Base-by-base conservation (phyloP, 139 green algal species). In the Astrephomene gubernaculifera region DNA sequence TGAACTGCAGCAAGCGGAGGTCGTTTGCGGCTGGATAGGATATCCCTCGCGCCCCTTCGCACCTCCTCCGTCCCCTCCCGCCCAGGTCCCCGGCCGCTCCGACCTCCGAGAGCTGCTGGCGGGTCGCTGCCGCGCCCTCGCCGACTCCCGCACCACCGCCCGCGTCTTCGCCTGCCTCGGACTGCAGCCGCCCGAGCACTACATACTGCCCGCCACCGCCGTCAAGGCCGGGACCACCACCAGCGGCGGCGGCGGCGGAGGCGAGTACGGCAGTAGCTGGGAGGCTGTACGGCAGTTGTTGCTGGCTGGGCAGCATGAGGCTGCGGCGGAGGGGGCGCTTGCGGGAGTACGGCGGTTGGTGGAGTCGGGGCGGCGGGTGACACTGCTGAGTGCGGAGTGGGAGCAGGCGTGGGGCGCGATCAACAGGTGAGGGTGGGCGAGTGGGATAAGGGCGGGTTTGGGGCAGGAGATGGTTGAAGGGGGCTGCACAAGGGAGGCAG, bases 21-120 rank as follows among this genome's bases (percentile, higher is more conserved):
- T n/a, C n/a, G n/a, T n/a, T n/a, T n/a, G n/a, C n/a, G n/a, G n/a
- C n/a, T n/a, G n/a, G n/a, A n/a, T n/a, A n/a, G n/a, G n/a, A n/a
- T 57, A 57, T 17, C 49, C 49, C 49, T 17, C 49, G 49, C 12
- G 14, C 12, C 49, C 49, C 49, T 17, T 17, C 49, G 12, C 49
- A 57, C 49, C 12, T 17, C 49, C 49, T 57, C 14, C 49, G 7
- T 39, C 64, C 33, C 64, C 64, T 44, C 21, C 64, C 17, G 21
- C 64, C 64, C 74, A 82, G 74, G 74, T 82, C 17, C 74, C 74
- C 36, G 38, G 54, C 74, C 45, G 38, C 17, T 4, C 60, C 39
- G 76, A 83, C 33, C 43, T 73, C 4, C 10, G 29, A 1, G 60
- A 71, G 4, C 60, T 83, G 60, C 60, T 83, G 27, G 76, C 76